A percentile compares a stretch with the other conserved stretches of the same genome.
phyloP scores from a whole-genome alignment of 257 asterid genomes.

The Paraleonurus japonicus region DNA sequence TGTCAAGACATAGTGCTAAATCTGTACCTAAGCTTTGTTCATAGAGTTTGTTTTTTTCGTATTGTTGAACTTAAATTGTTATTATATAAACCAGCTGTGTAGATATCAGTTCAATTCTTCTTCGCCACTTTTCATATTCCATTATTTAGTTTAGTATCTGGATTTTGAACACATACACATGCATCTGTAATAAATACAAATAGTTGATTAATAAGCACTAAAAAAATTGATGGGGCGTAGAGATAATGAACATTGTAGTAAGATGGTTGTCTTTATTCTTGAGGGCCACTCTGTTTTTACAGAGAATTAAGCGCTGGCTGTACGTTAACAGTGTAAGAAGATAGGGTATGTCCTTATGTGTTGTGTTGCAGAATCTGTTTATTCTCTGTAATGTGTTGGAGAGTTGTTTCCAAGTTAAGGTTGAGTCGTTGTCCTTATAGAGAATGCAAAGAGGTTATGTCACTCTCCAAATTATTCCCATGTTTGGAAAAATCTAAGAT shows the following conservation, averaged over 20 bases:
- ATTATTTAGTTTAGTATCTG: too few species aligned
- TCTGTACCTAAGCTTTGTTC: slow-evolving; percentile 79
- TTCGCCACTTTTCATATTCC: not conserved
- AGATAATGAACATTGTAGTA: slow-evolving; percentile 18
- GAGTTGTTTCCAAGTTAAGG: slow-evolving; percentile 10
- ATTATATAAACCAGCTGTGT: slow-evolving; percentile 24
- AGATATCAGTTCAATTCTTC: slow-evolving; percentile 20
- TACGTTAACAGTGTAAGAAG: slow-evolving; percentile 6
- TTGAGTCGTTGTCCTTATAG: slow-evolving; percentile 22
- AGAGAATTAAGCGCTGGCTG: slow-evolving; percentile 27
- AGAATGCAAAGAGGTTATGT: slow-evolving; percentile 26
- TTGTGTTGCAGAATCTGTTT: slow-evolving; percentile 12
- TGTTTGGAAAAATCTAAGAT: not conserved
- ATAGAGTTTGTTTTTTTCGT: slow-evolving; percentile 26
- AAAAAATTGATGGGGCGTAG: too few species aligned
- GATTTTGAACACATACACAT: too few species aligned
- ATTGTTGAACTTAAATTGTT: not conserved
- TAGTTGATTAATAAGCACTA: too few species aligned
- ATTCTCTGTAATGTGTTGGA: slow-evolving; percentile 23
- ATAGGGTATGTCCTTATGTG: not conserved
- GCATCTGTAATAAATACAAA: too few species aligned
- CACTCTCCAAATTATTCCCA: slow-evolving; percentile 23
- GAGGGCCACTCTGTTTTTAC: slow-evolving; percentile 20
- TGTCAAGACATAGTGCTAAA: slow-evolving; percentile 48
- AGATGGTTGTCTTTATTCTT: not conserved